phyloP scores from a whole-genome alignment of 805 yeast species.

The Cyberlindnera xylosilytica region DNA sequence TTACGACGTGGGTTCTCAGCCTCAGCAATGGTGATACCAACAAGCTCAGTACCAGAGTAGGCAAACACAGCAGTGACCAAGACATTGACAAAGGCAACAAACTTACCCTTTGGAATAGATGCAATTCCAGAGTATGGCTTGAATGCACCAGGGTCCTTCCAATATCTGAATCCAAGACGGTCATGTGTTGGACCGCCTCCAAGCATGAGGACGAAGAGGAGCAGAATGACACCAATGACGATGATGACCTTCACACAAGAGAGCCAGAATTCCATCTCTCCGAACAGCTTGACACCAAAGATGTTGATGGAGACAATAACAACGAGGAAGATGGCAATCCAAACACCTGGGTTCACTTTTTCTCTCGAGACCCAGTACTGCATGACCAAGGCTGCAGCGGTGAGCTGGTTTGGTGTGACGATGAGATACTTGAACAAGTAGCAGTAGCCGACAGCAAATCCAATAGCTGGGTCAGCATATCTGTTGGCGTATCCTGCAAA shows the following conservation, averaged over 20 bases:
- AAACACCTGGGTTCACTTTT: slow-evolving; percentile 51
- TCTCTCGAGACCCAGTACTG: slow-evolving; percentile 46
- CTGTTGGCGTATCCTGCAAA: slow-evolving; percentile 58
- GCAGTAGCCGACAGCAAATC: slow-evolving; percentile 30
- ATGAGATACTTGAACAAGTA: slow-evolving; percentile 27
- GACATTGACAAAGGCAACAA: slow-evolving; percentile 60
- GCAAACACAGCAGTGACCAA: slow-evolving; percentile 68
- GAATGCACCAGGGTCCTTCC: slow-evolving; percentile 70
- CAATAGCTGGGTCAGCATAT: slow-evolving; percentile 33
- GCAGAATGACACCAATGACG: slow-evolving; percentile 33
- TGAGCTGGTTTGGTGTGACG: slow-evolving; percentile 41
- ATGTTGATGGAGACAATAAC: slow-evolving; percentile 46
- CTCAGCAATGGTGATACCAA: slow-evolving; percentile 75
- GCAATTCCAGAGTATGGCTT: slow-evolving; percentile 41
- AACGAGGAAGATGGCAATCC: slow-evolving; percentile 44
- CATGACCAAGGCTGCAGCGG: slow-evolving; percentile 52
- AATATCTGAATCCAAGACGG: slow-evolving; percentile 68
- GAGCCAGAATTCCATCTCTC: slow-evolving; percentile 54
- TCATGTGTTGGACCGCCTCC: slow-evolving; percentile 81
- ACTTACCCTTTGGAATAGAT: slow-evolving; percentile 47
- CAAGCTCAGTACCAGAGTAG: slow-evolving; percentile 64
- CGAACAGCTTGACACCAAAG: slow-evolving; percentile 52
- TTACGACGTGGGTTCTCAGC: slow-evolving; percentile 64
- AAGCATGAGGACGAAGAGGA: slow-evolving; percentile 60
- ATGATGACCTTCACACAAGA: slow-evolving; percentile 50